Evolutionary conservation across 1,284 basidiomycete species (phyloP).

Genomic region (Cystobasidium pallidum): DNA sequence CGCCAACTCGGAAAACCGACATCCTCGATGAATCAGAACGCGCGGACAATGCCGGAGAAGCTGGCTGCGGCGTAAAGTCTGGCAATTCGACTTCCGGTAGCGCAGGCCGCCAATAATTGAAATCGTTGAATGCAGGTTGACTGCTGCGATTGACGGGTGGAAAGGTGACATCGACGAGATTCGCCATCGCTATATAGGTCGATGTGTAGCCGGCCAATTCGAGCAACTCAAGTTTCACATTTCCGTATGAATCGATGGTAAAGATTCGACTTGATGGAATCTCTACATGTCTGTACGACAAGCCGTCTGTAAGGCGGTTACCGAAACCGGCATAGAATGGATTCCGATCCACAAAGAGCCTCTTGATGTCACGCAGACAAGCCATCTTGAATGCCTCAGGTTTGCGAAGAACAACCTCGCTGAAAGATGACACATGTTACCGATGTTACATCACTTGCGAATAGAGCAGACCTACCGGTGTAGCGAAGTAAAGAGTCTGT

Average conservation of each 20-base stretch:
- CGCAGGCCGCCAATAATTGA: conserved; percentile 91
- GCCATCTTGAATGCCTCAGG: conserved; percentile 99
- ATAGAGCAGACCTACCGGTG: conserved; percentile 69
- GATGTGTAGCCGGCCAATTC: conserved; percentile 96
- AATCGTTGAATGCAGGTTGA: conserved; percentile 90
- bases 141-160: conserved; percentile 88
- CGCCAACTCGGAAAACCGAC: conserved; percentile 49
- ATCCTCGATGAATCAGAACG: conserved; percentile 67
- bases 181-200: conserved; percentile 96
- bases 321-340: conserved; percentile 98
- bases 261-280: conserved; percentile 94
- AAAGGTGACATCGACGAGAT: conserved; percentile 99
- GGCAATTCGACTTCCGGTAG: conserved; percentile 70
- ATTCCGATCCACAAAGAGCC: conserved; percentile 68
- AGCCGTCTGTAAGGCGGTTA: conserved; percentile 95
- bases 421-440: conserved; percentile 53
- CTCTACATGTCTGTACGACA: conserved; percentile 94
- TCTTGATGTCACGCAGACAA: conserved; percentile 91
- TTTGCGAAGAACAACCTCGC: conserved; percentile 97
- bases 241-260: conserved; percentile 92
- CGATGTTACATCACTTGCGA: conserved; percentile 42
- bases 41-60: conserved; percentile 88
- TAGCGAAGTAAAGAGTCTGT: conserved; percentile 88
- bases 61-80: conserved; percentile 73
- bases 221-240: conserved; percentile 96